Conservation (phyloP, 2,329 filamentous ascomycete species). For the Colletotrichum sp. region DNA sequence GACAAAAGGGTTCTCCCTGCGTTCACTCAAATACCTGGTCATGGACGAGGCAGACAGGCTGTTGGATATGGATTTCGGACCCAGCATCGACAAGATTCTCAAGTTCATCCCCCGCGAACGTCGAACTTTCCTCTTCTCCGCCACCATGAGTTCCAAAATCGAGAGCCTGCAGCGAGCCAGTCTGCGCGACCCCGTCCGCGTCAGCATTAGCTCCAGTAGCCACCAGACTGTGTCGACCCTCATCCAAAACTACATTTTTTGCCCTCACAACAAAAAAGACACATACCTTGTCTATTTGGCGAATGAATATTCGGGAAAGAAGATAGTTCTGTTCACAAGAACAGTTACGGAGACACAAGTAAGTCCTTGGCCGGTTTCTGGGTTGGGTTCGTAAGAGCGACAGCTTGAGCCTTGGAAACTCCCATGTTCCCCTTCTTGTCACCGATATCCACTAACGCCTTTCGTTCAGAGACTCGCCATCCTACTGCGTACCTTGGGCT, state of each 20-base stretch:
- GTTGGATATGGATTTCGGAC: constrained; percentile 92
- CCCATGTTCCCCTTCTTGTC: background rate
- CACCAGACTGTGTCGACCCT: constrained; percentile 93
- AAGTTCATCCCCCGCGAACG: constrained; percentile 81
- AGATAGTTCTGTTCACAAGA: constrained; percentile 86
- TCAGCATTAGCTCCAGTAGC: constrained; percentile 81
- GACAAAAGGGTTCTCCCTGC: constrained; percentile 92
- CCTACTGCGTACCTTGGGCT: constrained; percentile 81
- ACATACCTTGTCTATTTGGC: constrained; percentile 85
- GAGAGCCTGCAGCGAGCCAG: constrained; percentile 91
- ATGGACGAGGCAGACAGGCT: constrained; percentile 95
- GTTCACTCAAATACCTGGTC: constrained; percentile 83
- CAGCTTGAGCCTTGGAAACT: background rate
- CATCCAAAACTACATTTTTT: constrained; percentile 84
- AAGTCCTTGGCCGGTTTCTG: background rate
- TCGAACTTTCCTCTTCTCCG: constrained; percentile 88
- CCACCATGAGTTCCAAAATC: constrained; percentile 92
- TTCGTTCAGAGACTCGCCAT: constrained; percentile 77
- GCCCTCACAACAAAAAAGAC: constrained; percentile 88
- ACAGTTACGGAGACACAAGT: constrained; percentile 82
- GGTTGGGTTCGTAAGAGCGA: background rate
- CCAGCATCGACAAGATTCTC: constrained; percentile 89
- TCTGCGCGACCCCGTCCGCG: constrained; percentile 80
- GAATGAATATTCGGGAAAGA: constrained; percentile 86
- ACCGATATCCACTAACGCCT: background rate